Evolutionary conservation across 306 rosid genomes (phyloP).

Genomic region (Vigna unguiculata): DNA sequence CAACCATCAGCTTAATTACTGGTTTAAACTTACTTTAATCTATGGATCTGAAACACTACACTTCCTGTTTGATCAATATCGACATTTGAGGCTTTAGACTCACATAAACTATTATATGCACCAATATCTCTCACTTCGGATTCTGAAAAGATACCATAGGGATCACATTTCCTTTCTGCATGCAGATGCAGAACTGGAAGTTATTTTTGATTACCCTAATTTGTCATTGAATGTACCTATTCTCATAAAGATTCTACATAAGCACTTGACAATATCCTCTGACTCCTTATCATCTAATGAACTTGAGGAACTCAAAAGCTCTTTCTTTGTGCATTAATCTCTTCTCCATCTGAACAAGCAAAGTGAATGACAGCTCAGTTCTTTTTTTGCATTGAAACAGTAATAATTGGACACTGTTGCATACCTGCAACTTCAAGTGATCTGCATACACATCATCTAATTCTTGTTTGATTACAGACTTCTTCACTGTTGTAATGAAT

Average conservation of each 20-base stretch:
- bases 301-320: slow-evolving; percentile 57
- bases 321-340: slow-evolving; percentile 67
- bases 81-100: slow-evolving; percentile 61
- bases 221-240: slow-evolving; percentile 65
- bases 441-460: slow-evolving; percentile 57
- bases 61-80: slow-evolving; percentile 63
- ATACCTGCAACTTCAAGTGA: slow-evolving; percentile 64
- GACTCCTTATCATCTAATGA: slow-evolving; percentile 51
- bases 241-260: slow-evolving; percentile 68
- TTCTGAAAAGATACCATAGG: slow-evolving; percentile 60
- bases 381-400: slow-evolving; percentile 31
- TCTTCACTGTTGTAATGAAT: slow-evolving; percentile 60
- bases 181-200: slow-evolving; percentile 33
- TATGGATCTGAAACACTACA: slow-evolving; percentile 58
- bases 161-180: slow-evolving; percentile 61
- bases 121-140: slow-evolving; percentile 58
- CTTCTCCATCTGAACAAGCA: slow-evolving; percentile 60
- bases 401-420: slow-evolving; percentile 10
- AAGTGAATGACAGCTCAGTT: slow-evolving; percentile 37
- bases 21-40: slow-evolving; percentile 63
- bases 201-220: slow-evolving; percentile 41
- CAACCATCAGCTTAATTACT: slow-evolving; percentile 5
- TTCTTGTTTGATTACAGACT: slow-evolving; percentile 61
- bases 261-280: slow-evolving; percentile 80
- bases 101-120: slow-evolving; percentile 57